Evolutionary conservation across 305 asterid genomes (phyloP), one percentile per base, ranked within the genome.

Genomic region (Withania somnifera): DNA sequence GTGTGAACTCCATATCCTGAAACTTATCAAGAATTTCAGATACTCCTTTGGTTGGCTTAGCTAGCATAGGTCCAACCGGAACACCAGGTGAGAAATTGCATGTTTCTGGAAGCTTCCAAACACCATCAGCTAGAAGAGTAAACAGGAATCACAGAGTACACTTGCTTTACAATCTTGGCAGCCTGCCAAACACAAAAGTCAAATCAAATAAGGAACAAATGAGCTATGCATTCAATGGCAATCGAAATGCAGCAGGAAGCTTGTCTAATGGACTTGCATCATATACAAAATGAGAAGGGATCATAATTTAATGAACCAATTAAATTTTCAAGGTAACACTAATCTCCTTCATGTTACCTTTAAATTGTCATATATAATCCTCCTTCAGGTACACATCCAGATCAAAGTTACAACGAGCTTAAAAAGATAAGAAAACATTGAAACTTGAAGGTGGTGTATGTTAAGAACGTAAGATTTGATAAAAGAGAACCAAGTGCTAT

Each of bases 11-110:
- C 90, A 87, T 91, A 84, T 91, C 91, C 82, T 96, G 95, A 90
- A 94, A 97, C 90, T 91, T 97, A 26, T 97, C 98, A 85, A 96
- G 87, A 79, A 96, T 96, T 89, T 96, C 98, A 83, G 95, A 90
- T 80, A 97, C 98, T 71, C 96, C 97, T 89, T 94, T 94, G 32
- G 98, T 94, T 78, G 98, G 94, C 89, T 97, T 97, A 85, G 98
- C 99, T 83, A 97, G 89, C 98, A 97, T 97, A 87, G 98, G 97
- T 34, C 98, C 98, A 80, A 97, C 89, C 4, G 98, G 99, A 87
- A 93, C 91, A 84, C 98, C 98, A 50, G 94, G 98, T 60, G 97
- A 87, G 90, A 96, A 96, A 87, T 58, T 82, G 83, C 98, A 96
- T 51, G 93, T 90, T 88, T 90, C 90, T 32, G 92, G 89, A 77